A percentile compares a stretch with the other conserved stretches of the same genome.
These are phyloP conservation scores for Xerocomellus dryophilus DNA, from an alignment of 768 basidiomycete genomes.

Conservation along the genomic window DNA sequence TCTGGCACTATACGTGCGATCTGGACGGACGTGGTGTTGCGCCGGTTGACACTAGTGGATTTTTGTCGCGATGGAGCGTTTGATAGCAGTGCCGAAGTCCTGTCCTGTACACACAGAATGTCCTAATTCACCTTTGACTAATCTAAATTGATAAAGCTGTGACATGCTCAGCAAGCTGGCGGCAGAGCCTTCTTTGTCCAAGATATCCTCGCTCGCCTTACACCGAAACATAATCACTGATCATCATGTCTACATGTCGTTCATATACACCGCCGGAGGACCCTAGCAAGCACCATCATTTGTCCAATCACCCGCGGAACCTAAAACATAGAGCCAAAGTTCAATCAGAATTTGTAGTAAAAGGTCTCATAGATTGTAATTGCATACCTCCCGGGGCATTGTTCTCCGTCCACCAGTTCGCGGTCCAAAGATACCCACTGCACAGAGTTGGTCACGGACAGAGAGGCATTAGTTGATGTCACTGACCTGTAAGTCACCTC, in stretches of 20 bases:
- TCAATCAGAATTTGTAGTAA: not conserved
- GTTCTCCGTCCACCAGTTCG: constrained; percentile 62
- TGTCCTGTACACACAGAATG: not conserved
- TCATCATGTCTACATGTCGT: not conserved
- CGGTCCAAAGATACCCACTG: constrained; percentile 41
- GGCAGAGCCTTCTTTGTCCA: not conserved
- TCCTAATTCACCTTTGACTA: not conserved
- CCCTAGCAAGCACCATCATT: constrained; percentile 51
- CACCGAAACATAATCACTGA: not conserved
- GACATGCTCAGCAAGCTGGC: not conserved
- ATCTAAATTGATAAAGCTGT: not conserved
- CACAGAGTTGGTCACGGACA: constrained; percentile 1
- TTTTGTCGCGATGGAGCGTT: not conserved
- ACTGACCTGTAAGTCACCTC: constrained; percentile 52
- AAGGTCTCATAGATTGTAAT: not conserved
- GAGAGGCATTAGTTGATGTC: not conserved
- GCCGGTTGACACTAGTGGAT: not conserved
- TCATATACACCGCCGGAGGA: not conserved
- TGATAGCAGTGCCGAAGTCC: not conserved
- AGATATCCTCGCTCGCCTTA: not conserved
- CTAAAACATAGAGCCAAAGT: constrained; percentile 26
- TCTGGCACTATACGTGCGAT: not conserved
- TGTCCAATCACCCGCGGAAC: constrained; percentile 51
- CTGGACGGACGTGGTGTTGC: not conserved
- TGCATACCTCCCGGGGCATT: constrained; percentile 45